Evolutionary conservation across 805 yeast genomes (phyloP).

Genomic region (Barnettozyma californica): DNA sequence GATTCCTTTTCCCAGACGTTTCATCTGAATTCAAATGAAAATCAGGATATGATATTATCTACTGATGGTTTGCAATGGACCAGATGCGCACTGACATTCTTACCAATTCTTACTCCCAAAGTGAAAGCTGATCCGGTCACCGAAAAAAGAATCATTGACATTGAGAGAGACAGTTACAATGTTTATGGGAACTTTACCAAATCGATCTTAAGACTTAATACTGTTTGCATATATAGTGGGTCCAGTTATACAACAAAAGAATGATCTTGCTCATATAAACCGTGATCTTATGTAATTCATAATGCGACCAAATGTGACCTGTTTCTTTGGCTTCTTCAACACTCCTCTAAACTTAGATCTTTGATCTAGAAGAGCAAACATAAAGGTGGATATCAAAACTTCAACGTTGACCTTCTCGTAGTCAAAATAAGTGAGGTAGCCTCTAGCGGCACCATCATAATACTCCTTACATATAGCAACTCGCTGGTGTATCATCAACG

Average conservation of each 20-base stretch:
- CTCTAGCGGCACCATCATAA: constrained; percentile 8
- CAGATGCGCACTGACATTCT: constrained; percentile 21
- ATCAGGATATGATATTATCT: constrained; percentile 12
- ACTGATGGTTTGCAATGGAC: constrained; percentile 18
- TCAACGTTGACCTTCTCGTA: constrained; percentile 22
- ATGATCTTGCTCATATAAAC: neutral
- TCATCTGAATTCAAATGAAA: constrained; percentile 8
- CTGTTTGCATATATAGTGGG: constrained; percentile 21
- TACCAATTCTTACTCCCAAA: constrained; percentile 12
- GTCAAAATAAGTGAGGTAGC: constrained; percentile 14
- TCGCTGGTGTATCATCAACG: constrained; percentile 15
- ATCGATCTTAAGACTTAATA: constrained; percentile 11
- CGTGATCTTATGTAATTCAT: neutral
- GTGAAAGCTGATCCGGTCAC: constrained; percentile 17
- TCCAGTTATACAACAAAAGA: constrained; percentile 12
- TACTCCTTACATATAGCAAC: constrained; percentile 16
- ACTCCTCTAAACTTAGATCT: constrained; percentile 7
- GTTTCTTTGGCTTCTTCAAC: constrained; percentile 3
- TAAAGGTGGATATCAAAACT: constrained; percentile 19
- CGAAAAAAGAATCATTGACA: constrained; percentile 18
- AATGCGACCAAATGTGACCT: neutral
- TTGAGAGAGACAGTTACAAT: constrained; percentile 15
- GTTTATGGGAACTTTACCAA: constrained; percentile 20
- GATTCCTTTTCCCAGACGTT: constrained; percentile 19
- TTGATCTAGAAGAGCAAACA: constrained; percentile 12